Base-by-base conservation (phyloP, 805 yeast genomes). In the Jamesozyma jinghongensis region DNA sequence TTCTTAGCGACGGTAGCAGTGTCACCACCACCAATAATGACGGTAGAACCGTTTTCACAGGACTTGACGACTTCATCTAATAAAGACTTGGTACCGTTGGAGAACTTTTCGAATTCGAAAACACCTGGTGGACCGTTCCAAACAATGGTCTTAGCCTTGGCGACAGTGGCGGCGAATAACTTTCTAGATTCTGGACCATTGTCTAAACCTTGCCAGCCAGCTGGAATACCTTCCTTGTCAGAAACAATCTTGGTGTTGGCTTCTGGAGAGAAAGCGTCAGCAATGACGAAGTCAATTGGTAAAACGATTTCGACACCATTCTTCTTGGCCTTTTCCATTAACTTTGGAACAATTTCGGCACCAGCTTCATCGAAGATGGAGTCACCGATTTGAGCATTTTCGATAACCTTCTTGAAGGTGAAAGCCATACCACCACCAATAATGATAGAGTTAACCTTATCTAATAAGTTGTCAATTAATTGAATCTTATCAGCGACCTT, bases 101-200 rank as follows among this genome's bases (percentile, higher is more conserved):
- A 82, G 65, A 92, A 92, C 61, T 75, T 75, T 55, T 85, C 95
- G 62, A 92, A 92, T 75, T 92, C 98, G 67, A 92, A 92, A 57
- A 92, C 98, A 77, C 98, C 98, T 70, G 98, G 97, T 52, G 98
- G 98, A 67, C 98, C 98, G 75, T 92, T 92, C 98, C 98, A 92
- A 65, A 92, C 92, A 60, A 92, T 90, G 61, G 98, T 92, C 80
- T 90, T 87, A 56, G 98, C 94, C 70, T 81, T 75, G 52, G 83
- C 82, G 57, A 92, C 85, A 51, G 95, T 81, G 52, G 71, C 79
- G 53, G 81, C 76, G 65, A 84, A 92, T 55, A 83, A 74, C 68
- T 79, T 75, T 60, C 77, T 73, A 48, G 95, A 76, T 73, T 85
- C 81, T 71, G 87, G 88, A 71, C 98, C 98, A 59, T 79, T 79